Evolutionary conservation across 208 protist species (phyloP).

Genomic region (Jaenimonas drosophilae): DNA sequence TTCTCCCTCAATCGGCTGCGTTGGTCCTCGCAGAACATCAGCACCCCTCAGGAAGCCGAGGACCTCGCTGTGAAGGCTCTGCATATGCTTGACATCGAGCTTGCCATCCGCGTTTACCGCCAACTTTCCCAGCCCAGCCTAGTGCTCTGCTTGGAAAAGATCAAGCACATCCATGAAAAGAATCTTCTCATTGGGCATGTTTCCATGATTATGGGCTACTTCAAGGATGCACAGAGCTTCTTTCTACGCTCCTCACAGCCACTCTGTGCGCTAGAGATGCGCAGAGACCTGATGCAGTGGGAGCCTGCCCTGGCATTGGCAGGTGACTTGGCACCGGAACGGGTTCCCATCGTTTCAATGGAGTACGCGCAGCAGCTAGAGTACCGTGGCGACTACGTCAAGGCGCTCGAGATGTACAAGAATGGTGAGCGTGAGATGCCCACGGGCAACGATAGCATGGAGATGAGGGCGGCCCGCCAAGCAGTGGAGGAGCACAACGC

Average conservation of each 20-base stretch:
- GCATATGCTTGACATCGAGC: constrained; percentile 88
- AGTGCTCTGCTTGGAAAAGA: constrained; percentile 89
- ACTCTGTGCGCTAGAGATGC: constrained; percentile 94
- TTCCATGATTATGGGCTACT: constrained; percentile 90
- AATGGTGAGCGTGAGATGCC: constrained; percentile 46
- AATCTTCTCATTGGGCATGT: constrained; percentile 93
- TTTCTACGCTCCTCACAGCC: constrained; percentile 90
- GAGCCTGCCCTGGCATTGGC: constrained; percentile 91
- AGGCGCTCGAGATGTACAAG: constrained; percentile 87
- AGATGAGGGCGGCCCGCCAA: constrained; percentile 51
- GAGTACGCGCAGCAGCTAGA: constrained; percentile 95
- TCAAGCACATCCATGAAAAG: constrained; percentile 90
- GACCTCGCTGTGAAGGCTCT: constrained; percentile 89
- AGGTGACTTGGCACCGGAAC: constrained; percentile 79
- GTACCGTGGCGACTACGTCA: constrained; percentile 90
- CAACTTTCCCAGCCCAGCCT: constrained; percentile 88
- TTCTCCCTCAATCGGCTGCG: constrained; percentile 89
- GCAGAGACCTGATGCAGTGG: constrained; percentile 96
- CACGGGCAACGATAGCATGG: constrained; percentile 67
- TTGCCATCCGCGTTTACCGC: constrained; percentile 91
- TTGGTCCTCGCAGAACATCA: constrained; percentile 84
- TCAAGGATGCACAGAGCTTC: constrained; percentile 89
- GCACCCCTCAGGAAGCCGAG: constrained; percentile 56
- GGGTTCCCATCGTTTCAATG: constrained; percentile 86
- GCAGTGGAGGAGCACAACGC: constrained; percentile 78